Percentiles rank a stretch among this genome's conserved stretches.
Evolutionary conservation across 352 stramenopile genomes (phyloP).

Genomic region (Pythium guiyangense): DNA sequence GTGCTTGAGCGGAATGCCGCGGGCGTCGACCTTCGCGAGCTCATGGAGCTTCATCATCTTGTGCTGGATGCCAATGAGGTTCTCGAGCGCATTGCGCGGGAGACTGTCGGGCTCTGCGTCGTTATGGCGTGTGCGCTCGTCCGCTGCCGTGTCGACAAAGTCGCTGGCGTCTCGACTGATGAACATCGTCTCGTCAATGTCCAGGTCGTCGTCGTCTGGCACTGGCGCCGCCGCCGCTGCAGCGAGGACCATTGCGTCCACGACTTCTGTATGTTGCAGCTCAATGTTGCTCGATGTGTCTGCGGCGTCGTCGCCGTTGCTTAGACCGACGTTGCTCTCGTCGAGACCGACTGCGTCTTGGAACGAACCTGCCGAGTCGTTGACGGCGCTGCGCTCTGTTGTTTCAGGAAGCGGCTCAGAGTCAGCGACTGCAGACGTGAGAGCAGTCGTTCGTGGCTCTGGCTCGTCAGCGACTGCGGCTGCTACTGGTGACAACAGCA

Average conservation of each 20-base stretch:
- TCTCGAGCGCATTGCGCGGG: constrained; percentile 10
- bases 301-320: too few relatives aligned
- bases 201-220: constrained; percentile 4
- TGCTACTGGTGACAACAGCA: too few relatives aligned
- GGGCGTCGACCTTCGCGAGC: constrained; percentile 9
- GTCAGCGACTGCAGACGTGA: constrained; percentile 1
- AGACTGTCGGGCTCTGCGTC: not conserved
- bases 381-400: too few relatives aligned
- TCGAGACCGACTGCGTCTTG: too few relatives aligned
- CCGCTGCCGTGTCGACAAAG: not conserved
- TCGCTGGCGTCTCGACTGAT: constrained; percentile 4
- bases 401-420: not conserved
- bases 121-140: constrained; percentile 1
- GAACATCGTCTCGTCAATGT: constrained; percentile 15
- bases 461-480: constrained; percentile 1
- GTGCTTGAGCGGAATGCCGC: constrained; percentile 13
- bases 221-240: not conserved
- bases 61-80: constrained; percentile 14
- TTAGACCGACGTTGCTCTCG: too few relatives aligned
- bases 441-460: not conserved
- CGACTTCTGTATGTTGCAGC: not conserved
- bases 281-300: too few relatives aligned
- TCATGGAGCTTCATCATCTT: constrained; percentile 9
- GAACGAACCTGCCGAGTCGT: too few relatives aligned
- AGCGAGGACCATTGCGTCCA: not conserved